Base-by-base conservation (phyloP, 2,329 filamentous ascomycete genomes). In the Hypoxylon rubiginosum region DNA sequence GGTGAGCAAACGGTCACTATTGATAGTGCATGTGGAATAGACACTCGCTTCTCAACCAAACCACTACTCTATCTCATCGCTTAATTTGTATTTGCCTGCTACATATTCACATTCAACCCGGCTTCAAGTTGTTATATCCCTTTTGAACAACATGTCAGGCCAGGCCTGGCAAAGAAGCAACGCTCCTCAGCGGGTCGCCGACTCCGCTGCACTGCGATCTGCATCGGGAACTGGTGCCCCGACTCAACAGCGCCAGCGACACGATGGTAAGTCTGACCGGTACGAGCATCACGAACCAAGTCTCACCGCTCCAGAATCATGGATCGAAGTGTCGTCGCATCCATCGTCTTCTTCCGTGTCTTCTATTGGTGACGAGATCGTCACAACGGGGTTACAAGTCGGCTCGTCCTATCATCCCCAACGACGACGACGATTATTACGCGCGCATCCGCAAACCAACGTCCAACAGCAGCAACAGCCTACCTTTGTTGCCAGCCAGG, bases 321-420 rank as follows among this genome's bases (percentile, higher is more conserved):
- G 96, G 96, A 89, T 98, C 73, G 95, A 99, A 79, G 90, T 99
- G 66, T 89, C 92, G 50, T 97, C 95, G 3, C 93, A 96, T 73
- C 94, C 95, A 7, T 97, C 95, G 0, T 97, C 95, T 1, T 97
- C 95, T 2, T 97, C 94, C 13, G 84, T 97, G 11, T 97, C 94
- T 19, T 97, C 89, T 58, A 89, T 91, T 76, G 88, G 87, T 68
- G 94, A 97, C 71, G 94, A 97, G 75, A 95, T 97, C 71, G 91
- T 97, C 70, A 97, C 93, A 1, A 96, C 93, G 4, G 94, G 94
- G 26, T 85, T 97, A 45, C 89, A 90, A 57, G 90, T 97, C 56
- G 90, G 92, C 69, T 86, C 86, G 72, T 85, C 88, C 49, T 88
- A 89, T 71, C 80, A 83, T 24, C 86, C 88, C 24, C 87, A 91